Base-by-base conservation (phyloP, 2,329 filamentous ascomycete species). In the Monilinia fructicola region DNA sequence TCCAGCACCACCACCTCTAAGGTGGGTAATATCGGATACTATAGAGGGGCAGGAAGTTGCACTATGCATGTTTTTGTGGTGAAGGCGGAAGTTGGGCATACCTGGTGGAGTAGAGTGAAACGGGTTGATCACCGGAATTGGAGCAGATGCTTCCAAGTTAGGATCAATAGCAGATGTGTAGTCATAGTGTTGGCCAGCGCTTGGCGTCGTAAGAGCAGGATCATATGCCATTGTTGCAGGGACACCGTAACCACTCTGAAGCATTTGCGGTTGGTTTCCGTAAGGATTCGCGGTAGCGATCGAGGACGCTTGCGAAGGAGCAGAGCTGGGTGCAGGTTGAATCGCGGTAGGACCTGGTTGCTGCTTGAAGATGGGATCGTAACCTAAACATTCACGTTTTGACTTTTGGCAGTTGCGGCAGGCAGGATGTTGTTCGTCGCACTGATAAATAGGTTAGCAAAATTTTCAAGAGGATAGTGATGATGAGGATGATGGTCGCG, bases 321-420 rank as follows among this genome's bases (percentile, higher is more conserved):
- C 74, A 63, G 73, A 72, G 72, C 84, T 86, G 65, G 88, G 86
- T 16, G 87, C 87, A 26, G 90, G 85, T 77, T 94, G 91, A 69
- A 92, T 90, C 70, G 87, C 85, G 58, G 90, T 84, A 40, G 90
- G 90, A 64, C 87, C 86, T 55, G 76, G 74, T 64, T 89, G 85
- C 71, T 85, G 85, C 79, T 92, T 91, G 81, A 94, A 95, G 74
- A 94, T 91, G 48, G 91, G 91, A 75, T 95, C 91, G 85, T 95
- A 95, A 65, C 91, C 91, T 59, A 93, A 77, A 76, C 91, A 95
- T 74, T 94, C 91, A 75, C 91, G 90, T 80, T 94, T 95, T 72
- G 90, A 93, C 78, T 95, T 95, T 76, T 90, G 89, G 80, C 91
- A 95, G 76, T 95, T 92, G 80, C 92, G 89, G 83, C 95, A 99